Evolutionary conservation across 148 eudicot species (phyloP).

Genomic region (Rhododendron henanense): DNA sequence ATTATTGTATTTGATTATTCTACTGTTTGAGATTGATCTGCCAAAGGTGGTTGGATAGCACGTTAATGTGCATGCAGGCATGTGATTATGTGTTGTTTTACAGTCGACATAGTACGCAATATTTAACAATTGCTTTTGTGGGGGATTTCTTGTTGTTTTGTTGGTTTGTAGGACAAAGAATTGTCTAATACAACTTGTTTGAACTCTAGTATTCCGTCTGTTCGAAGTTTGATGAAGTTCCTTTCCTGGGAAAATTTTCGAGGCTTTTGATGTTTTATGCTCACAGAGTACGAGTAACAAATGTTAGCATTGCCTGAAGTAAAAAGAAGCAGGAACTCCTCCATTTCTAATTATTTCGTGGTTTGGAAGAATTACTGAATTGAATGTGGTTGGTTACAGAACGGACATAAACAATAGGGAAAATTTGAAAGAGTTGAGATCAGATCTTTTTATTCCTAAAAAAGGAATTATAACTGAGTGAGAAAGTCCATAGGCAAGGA

Average conservation of each 20-base stretch:
- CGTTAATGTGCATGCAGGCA: neutral
- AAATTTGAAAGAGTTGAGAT: neutral
- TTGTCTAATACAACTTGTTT: neutral
- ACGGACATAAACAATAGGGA: neutral
- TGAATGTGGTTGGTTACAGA: neutral
- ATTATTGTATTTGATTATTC: conserved; percentile 32
- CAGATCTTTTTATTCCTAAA: neutral
- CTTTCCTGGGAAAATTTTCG: neutral
- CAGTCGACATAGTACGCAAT: neutral
- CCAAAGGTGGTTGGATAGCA: conserved; percentile 22
- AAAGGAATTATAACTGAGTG: neutral
- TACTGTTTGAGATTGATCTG: conserved; percentile 25
- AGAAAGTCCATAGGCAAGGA: neutral
- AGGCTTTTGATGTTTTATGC: neutral
- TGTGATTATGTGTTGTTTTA: neutral
- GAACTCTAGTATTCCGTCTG: neutral
- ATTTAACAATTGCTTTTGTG: neutral
- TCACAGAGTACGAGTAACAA: neutral
- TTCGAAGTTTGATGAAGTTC: neutral
- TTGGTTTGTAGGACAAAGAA: neutral
- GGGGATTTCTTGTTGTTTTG: neutral
- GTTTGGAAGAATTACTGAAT: neutral
- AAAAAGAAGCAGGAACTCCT: neutral
- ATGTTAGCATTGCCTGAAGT: neutral
- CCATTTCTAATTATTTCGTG: neutral